These are phyloP conservation scores for Lentinula guzmanii DNA, from an alignment of 768 basidiomycete species.

Conservation along the genomic window DNA sequence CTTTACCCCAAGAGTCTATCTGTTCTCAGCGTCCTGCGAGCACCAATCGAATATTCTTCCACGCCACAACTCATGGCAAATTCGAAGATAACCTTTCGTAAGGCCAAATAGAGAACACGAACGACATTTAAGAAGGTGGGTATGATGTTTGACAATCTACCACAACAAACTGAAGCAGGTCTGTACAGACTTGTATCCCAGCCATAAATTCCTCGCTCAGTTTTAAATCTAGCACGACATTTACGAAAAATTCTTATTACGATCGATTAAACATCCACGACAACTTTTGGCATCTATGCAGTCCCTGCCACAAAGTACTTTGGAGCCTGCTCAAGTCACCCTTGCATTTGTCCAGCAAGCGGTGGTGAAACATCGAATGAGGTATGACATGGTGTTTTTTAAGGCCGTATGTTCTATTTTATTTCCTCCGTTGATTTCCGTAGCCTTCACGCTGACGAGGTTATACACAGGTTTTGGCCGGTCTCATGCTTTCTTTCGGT, in stretches of 20 bases:
- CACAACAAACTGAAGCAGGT: not conserved
- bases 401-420: not conserved
- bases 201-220: not conserved
- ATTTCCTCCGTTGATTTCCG: not conserved
- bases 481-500: slow-evolving; percentile 69
- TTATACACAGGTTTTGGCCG: slow-evolving; percentile 52
- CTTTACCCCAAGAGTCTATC: not conserved
- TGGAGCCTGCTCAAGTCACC: slow-evolving; percentile 6
- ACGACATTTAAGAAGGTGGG: not conserved
- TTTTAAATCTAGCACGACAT: not conserved
- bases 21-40: not conserved
- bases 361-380: not conserved
- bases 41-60: not conserved
- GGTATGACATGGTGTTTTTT: slow-evolving; percentile 3
- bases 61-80: not conserved
- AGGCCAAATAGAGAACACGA: not conserved
- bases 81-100: not conserved
- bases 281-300: not conserved
- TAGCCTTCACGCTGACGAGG: not conserved
- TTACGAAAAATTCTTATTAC: not conserved
- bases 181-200: not conserved
- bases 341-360: not conserved
- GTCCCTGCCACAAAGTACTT: slow-evolving; percentile 4
- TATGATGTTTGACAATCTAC: not conserved
- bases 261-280: not conserved